Percentiles rank a stretch among this genome's conserved stretches.
These are phyloP conservation scores for Phylloporus scabripes DNA, from an alignment of 768 basidiomycete species.

Conservation along the genomic window DNA sequence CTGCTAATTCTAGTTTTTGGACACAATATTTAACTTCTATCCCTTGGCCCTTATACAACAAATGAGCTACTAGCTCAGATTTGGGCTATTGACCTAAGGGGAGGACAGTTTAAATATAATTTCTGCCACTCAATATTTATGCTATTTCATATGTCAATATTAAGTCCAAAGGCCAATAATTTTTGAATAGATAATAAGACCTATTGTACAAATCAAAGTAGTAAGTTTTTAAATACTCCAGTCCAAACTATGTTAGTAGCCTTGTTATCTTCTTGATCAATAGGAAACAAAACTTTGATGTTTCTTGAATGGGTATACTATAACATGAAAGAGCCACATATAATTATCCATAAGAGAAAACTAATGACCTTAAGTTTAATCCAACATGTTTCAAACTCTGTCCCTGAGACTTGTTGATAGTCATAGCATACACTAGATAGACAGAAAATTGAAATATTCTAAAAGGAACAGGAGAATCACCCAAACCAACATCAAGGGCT, in stretches of 20 bases:
- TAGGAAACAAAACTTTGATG: neutral
- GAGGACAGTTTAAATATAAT: no score
- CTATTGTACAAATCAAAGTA: no score
- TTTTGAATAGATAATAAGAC: no score
- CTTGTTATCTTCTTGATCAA: neutral
- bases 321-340: constrained; percentile 35
- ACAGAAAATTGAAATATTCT: constrained; percentile 30
- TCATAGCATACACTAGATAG: constrained; percentile 34
- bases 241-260: neutral
- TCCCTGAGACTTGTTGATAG: constrained; percentile 38
- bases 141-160: no score
- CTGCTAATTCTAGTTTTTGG: no score
- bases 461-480: constrained; percentile 22
- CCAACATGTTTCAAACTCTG: constrained; percentile 32
- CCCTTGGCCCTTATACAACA: no score
- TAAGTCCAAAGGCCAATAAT: no score
- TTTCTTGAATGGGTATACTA: constrained; percentile 4
- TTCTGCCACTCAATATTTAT: no score
- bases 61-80: no score
- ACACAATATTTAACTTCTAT: no score
- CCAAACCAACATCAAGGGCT: constrained; percentile 13
- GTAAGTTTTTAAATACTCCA: neutral
- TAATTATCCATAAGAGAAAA: constrained; percentile 34
- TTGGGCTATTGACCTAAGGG: no score
- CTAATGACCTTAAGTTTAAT: constrained; percentile 23